These are phyloP conservation scores for Prunus salicina DNA, from an alignment of 306 rosid species.

Conservation along the genomic window DNA sequence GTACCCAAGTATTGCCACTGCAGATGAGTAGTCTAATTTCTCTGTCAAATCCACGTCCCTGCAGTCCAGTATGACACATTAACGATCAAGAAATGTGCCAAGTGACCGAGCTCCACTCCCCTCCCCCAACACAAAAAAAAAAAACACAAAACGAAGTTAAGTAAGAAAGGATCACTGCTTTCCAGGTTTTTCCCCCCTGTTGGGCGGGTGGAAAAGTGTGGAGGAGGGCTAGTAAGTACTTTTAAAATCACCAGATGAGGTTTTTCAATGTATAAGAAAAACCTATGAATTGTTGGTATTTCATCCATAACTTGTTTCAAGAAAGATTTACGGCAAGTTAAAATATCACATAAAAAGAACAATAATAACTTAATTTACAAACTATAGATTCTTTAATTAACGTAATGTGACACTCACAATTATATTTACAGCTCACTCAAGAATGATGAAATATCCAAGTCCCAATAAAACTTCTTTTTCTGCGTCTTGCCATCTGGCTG, in stretches of 20 bases:
- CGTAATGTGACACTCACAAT: background rate
- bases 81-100: constrained; percentile 3
- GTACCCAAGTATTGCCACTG: constrained; percentile 70
- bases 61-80: constrained; percentile 26
- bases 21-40: constrained; percentile 61
- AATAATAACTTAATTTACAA: background rate
- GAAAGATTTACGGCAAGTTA: background rate
- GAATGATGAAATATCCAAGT: background rate
- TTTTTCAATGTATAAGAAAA: background rate
- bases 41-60: constrained; percentile 68
- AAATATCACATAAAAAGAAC: background rate
- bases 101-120: background rate
- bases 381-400: background rate
- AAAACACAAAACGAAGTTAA: background rate
- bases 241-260: background rate
- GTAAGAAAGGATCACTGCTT: background rate
- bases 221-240: background rate
- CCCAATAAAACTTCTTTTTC: background rate
- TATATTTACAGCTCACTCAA: background rate
- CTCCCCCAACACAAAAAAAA: background rate
- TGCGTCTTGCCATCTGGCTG: background rate
- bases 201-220: background rate
- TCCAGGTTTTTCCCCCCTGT: background rate
- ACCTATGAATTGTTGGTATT: background rate
- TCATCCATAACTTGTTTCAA: constrained; percentile 1